Base-by-base conservation (phyloP, 176 grass and related monocot species). In the Tuctoria greenei region DNA sequence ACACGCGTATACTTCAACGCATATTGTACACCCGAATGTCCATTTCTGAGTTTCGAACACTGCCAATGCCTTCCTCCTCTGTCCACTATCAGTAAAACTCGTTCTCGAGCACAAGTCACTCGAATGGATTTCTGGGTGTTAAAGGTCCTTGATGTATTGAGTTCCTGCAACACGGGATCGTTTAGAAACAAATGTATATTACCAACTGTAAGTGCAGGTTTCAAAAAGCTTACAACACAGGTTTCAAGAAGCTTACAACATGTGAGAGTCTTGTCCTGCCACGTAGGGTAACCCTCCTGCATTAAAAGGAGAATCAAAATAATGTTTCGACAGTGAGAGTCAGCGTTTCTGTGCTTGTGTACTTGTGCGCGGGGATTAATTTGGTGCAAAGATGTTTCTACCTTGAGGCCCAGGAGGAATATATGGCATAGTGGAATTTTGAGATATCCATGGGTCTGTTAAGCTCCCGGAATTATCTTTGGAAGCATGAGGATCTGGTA, bases 81-180 rank as follows among this genome's bases (percentile, higher is more conserved):
- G 51, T 54, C 10, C 20, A 54, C 6, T 54, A 54, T 21, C 51
- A 23, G 7, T 20, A 54, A 54, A 54, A 54, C 20, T 8, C 50
- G 2, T 52, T n/a, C 17, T 54, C 9, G 9, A 21, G 7, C 51
- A 54, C 7, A 8, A 37, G 46, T 97, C 86, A 98, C 47, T 84
- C 89, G 86, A 98, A 98, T 71, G 91, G 89, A 86, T 98, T 98
- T 42, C 89, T 82, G 15, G 86, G 82, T 72, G 75, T 69, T 61
- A 83, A 76, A 45, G 77, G 52, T 52, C 82, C 91, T 90, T 98
- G 88, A 54, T 82, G 81, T 60, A 86, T 28, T 41, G 85, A 72
- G 35, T 60, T 90, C 71, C 94, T 97, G 86, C 76, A 77, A 85
- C 47, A 80, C 62, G 38, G 80, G 2, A 17, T 58, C 31, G 40